Evolutionary conservation across 1,139 yeast species (phyloP), one percentile per base, ranked within the genome.

Genomic region (Diutina scorzettiae): DNA sequence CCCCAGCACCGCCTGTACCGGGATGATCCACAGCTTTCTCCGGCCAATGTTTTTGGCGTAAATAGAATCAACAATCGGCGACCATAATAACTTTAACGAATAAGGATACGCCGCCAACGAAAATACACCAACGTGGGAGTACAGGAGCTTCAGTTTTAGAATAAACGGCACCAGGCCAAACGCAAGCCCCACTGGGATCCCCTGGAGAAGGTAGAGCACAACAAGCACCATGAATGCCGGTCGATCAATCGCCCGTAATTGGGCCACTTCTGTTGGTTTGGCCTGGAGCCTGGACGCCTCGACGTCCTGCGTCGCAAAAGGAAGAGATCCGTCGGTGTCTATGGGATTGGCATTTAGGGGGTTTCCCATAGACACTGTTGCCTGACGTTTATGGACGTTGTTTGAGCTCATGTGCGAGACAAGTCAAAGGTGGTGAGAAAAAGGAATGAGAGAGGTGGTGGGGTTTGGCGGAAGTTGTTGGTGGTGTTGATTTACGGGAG

Each of bases 131-230:
- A 91, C 85, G 53, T 87, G 94, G 1, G 96, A 78, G 55, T 84
- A 91, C n/a, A 87, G 73, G 23, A 89, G 69, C 47, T 79, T 75
- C 9, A 91, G 74, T 58, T 91, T 91, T 45, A 93, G 66, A 28
- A 93, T 65, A 54, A 89, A 91, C 1, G 98, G 99, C n/a, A 91
- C 72, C 1, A 95, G 81, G 3, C 98, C 98, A 64, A 91, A 87
- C 2, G 96, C 95, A 36, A 91, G 62, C 0, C 99, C 99, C 14
- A 89, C 94, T 0, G 98, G 98, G 4, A 91, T 79, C 21, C 98
- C 99, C 58, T 91, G 98, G 11, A 89, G 69, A 40, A 87, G 63
- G 54, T 91, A 91, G 24, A 91, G 62, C 7, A 82, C 54, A 8
- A 85, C 79, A 43, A 91, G 63, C 14, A 89, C 69, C 36, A 71